These are phyloP conservation scores for Leishmania major DNA, from an alignment of 208 protist species.

Conservation along the genomic window DNA sequence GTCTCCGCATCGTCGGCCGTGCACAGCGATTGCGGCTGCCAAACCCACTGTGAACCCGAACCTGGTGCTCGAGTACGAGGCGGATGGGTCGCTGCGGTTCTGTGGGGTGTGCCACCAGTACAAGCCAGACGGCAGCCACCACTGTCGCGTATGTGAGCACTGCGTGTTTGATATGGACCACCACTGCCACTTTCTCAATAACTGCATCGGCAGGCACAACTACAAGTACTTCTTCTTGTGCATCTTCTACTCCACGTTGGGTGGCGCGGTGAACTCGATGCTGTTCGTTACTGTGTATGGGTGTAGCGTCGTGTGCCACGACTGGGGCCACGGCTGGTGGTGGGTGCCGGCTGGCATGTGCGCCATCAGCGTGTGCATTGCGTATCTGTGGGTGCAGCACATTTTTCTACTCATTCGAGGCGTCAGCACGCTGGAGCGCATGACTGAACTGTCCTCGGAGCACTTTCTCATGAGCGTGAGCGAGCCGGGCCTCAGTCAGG, in stretches of 20 bases:
- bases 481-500: not conserved
- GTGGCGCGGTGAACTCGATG: conserved; percentile 29
- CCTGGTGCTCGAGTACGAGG: conserved; percentile 43
- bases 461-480: conserved; percentile 26
- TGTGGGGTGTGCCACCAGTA: conserved; percentile 65
- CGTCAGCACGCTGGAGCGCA: conserved; percentile 55
- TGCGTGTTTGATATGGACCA: conserved; percentile 91
- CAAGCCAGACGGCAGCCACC: conserved; percentile 81
- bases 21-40: not conserved
- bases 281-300: conserved; percentile 25
- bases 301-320: conserved; percentile 13
- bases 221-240: conserved; percentile 89
- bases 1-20: not conserved
- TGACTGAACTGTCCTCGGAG: conserved; percentile 23
- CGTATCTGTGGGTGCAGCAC: conserved; percentile 46
- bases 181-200: conserved; percentile 90
- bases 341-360: conserved; percentile 32
- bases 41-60: conserved; percentile 21
- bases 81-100: conserved; percentile 52
- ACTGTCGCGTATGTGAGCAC: conserved; percentile 73
- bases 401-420: conserved; percentile 44
- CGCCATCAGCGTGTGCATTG: conserved; percentile 20
- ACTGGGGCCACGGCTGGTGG: conserved; percentile 35
- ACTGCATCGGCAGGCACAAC: conserved; percentile 88
- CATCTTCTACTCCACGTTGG: conserved; percentile 53